Percentiles rank a stretch among this genome's conserved stretches.
Evolutionary conservation across 495 filamentous ascomycete genomes (phyloP).

Genomic region (Neurospora africana): DNA sequence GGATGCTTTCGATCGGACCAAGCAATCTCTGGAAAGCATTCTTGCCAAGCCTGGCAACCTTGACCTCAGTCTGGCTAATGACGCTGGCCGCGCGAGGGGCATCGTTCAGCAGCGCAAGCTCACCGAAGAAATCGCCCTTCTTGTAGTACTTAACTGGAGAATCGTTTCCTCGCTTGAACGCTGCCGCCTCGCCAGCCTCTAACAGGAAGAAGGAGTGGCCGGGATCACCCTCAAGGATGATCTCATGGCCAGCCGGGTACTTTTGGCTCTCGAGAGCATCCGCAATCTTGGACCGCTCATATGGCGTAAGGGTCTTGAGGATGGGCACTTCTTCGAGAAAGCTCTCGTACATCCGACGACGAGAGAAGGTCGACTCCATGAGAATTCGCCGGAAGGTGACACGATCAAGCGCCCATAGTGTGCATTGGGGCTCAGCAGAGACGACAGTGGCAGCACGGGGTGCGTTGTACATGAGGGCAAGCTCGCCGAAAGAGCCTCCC

Average conservation of each 20-base stretch:
- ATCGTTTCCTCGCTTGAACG: slow-evolving; percentile 54
- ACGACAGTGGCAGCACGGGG: slow-evolving; percentile 94
- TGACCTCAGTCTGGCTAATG: slow-evolving; percentile 69
- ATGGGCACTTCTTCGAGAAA: slow-evolving; percentile 96
- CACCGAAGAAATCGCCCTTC: slow-evolving; percentile 95
- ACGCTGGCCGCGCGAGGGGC: slow-evolving; percentile 89
- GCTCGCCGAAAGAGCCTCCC: slow-evolving; percentile 93
- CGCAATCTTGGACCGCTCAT: slow-evolving; percentile 93
- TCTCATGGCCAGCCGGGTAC: slow-evolving; percentile 64
- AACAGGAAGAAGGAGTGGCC: slow-evolving; percentile 90
- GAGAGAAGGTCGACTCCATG: slow-evolving; percentile 96
- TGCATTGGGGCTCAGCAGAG: slow-evolving; percentile 66
- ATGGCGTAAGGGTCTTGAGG: slow-evolving; percentile 71
- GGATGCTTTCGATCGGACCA: slow-evolving; percentile 88
- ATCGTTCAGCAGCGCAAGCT: slow-evolving; percentile 87
- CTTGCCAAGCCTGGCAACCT: slow-evolving; percentile 89
- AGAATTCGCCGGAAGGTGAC: slow-evolving; percentile 95
- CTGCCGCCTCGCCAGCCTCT: slow-evolving; percentile 81
- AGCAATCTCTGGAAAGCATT: slow-evolving; percentile 89
- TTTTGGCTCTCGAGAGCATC: slow-evolving; percentile 89
- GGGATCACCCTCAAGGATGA: slow-evolving; percentile 86
- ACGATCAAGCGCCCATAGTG: slow-evolving; percentile 88
- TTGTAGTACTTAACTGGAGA: slow-evolving; percentile 64
- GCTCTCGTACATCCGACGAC: slow-evolving; percentile 89
- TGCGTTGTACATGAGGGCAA: slow-evolving; percentile 97